Conservation (phyloP, 2,329 filamentous ascomycete species). For the Cladophialophora carrionii region DNA sequence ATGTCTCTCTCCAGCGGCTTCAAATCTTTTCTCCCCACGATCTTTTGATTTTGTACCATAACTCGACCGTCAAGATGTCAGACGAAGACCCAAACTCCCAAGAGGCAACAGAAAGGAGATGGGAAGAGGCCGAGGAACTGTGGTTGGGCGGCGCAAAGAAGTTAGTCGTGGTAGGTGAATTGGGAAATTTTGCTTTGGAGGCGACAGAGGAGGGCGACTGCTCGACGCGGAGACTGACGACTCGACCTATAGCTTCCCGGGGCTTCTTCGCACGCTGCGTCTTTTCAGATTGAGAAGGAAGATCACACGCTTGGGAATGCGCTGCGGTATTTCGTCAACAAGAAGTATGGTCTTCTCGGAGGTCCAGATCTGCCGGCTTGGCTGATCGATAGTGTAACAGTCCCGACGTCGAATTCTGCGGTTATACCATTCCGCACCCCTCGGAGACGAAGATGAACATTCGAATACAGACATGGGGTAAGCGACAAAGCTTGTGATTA, state of each 20-base stretch:
- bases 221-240: not conserved
- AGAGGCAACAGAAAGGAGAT: conserved; percentile 22
- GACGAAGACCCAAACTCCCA: conserved; percentile 9
- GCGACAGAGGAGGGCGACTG: not conserved
- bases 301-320: conserved; percentile 96
- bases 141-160: conserved; percentile 34
- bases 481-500: conserved; percentile 41
- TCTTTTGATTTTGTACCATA: not conserved
- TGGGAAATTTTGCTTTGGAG: conserved; percentile 7
- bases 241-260: conserved; percentile 69
- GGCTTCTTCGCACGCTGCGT: conserved; percentile 81
- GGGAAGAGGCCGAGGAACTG: conserved; percentile 30
- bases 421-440: conserved; percentile 95
- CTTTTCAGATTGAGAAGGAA: conserved; percentile 91
- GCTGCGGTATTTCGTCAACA: conserved; percentile 94
- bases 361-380: not conserved
- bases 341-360: conserved; percentile 70
- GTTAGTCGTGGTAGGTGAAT: conserved; percentile 33
- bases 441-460: conserved; percentile 97
- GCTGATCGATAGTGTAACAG: conserved; percentile 52
- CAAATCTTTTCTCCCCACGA: not conserved
- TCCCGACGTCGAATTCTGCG: conserved; percentile 95
- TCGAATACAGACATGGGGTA: conserved; percentile 95
- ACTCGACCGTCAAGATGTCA: conserved; percentile 14
- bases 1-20: not conserved